Conservation (phyloP, 371 early-diverging fungal species). For the Mucor indicus region DNA sequence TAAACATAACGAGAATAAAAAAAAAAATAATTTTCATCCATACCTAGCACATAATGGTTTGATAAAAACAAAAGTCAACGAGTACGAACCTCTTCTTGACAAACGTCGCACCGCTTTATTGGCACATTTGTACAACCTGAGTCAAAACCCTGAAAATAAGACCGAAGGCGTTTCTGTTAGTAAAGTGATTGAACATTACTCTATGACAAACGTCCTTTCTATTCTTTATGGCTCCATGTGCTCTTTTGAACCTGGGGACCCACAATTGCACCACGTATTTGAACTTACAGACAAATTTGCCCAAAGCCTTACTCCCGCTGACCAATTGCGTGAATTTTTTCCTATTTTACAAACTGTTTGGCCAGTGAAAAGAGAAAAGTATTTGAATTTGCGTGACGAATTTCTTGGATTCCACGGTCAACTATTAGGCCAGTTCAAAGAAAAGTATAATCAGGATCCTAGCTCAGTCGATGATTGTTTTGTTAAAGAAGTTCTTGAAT, state of each 20-base stretch:
- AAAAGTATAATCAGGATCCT: neutral
- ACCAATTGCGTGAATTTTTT: conserved; percentile 46
- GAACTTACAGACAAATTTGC: conserved; percentile 33
- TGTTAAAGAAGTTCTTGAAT: conserved; percentile 32
- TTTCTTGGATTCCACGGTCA: conserved; percentile 27
- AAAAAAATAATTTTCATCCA: neutral
- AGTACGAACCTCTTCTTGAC: conserved; percentile 38
- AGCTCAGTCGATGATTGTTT: conserved; percentile 30
- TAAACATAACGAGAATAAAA: neutral
- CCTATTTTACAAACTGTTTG: conserved; percentile 32
- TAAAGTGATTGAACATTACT: conserved; percentile 35
- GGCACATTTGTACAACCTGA: conserved; percentile 9
- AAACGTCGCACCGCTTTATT: conserved; percentile 22
- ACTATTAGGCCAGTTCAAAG: conserved; percentile 21
- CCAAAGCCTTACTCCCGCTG: conserved; percentile 26
- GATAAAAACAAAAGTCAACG: conserved; percentile 32
- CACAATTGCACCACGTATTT: conserved; percentile 34
- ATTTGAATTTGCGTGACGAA: conserved; percentile 13
- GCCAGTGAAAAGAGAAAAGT: conserved; percentile 14
- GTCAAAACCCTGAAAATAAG: neutral
- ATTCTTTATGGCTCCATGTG: conserved; percentile 40
- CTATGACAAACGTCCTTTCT: conserved; percentile 40
- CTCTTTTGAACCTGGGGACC: conserved; percentile 34
- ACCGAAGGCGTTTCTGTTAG: conserved; percentile 11
- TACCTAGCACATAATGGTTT: conserved; percentile 34